Evolutionary conservation across 176 grass and related monocot species (phyloP).

Genomic region (Ensete ventricosum): DNA sequence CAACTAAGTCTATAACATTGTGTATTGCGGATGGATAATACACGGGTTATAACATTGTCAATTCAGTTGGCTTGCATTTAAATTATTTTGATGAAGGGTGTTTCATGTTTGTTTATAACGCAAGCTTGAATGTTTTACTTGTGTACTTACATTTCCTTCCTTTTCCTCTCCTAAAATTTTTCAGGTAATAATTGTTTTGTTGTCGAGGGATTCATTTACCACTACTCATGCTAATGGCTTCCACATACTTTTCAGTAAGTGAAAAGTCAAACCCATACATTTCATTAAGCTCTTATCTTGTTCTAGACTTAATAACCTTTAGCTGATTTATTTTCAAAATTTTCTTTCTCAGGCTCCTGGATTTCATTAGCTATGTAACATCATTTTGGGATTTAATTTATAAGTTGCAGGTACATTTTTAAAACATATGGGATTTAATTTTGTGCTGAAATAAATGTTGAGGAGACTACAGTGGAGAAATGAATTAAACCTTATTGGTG

Average conservation of each 20-base stretch:
- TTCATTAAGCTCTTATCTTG: neutral
- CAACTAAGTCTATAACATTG: too few species aligned
- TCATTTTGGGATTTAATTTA: constrained; percentile 36
- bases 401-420: too few species aligned
- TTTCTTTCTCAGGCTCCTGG: constrained; percentile 80
- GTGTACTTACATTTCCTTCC: neutral
- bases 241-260: constrained; percentile 71
- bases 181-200: constrained; percentile 80
- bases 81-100: too few species aligned
- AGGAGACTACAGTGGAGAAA: too few species aligned
- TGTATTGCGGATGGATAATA: too few species aligned
- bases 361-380: constrained; percentile 72
- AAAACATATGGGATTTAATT: too few species aligned
- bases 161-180: neutral
- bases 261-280: neutral
- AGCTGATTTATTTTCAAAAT: constrained; percentile 25
- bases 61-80: too few species aligned
- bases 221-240: constrained; percentile 43
- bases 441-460: too few species aligned
- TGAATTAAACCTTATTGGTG: too few species aligned
- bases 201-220: constrained; percentile 63
- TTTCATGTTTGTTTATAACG: too few species aligned
- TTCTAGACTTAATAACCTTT: neutral
- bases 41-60: too few species aligned
- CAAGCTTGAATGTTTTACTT: neutral